phyloP scores from a whole-genome alignment of 495 filamentous ascomycete genomes.

The Monascus purpureus region DNA sequence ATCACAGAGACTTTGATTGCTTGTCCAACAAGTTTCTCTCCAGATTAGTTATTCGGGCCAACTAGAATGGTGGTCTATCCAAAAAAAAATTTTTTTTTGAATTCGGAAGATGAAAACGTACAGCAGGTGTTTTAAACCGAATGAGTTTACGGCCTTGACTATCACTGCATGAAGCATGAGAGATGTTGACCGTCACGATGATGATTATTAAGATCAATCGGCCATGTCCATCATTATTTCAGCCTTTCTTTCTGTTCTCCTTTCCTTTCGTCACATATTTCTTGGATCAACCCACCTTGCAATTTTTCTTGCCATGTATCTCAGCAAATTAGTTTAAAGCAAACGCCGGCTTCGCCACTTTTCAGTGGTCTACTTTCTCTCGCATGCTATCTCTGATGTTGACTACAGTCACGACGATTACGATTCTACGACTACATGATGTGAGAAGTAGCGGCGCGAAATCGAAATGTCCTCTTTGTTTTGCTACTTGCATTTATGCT shows the following conservation, averaged over 20 bases:
- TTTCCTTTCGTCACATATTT: constrained; percentile 11
- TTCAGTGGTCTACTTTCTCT: too few species aligned
- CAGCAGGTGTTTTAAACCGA: not conserved
- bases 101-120: constrained; percentile 4
- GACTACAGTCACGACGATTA: too few species aligned
- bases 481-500: too few species aligned
- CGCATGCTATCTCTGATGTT: too few species aligned
- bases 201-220: not conserved
- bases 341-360: too few species aligned
- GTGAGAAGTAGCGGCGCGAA: too few species aligned
- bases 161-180: not conserved
- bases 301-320: too few species aligned
- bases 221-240: constrained; percentile 1
- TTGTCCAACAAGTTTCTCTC: constrained; percentile 90
- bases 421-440: too few species aligned
- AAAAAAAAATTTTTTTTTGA: constrained; percentile 21
- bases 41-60: constrained; percentile 85
- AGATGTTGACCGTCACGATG: not conserved
- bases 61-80: too few species aligned
- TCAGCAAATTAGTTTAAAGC: too few species aligned
- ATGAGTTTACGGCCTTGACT: not conserved
- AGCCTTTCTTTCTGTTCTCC: constrained; percentile 11
- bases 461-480: too few species aligned
- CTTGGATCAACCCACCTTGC: constrained; percentile 38
- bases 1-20: constrained; percentile 81